Base-by-base conservation (phyloP, 2,329 filamentous ascomycete species). In the Colletotrichum liaoningense region DNA sequence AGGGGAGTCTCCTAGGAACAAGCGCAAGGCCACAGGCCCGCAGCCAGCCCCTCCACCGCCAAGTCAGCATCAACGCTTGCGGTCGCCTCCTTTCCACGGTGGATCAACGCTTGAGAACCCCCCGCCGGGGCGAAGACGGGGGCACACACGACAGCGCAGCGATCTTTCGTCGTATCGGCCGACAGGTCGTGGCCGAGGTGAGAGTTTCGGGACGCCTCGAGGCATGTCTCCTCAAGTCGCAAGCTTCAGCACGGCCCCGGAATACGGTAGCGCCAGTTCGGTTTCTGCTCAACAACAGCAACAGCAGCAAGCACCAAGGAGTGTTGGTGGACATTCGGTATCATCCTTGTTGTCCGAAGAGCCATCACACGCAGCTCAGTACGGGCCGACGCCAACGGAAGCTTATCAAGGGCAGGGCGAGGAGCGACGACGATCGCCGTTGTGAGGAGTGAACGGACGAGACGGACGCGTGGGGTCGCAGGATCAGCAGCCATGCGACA, bases 1-100 rank as follows among this genome's bases (percentile, higher is more conserved):
- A 89, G 87, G 91, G 79, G 93, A 93, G 81, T 94, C 93, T 74
- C 94, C 94, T 38, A 94, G 93, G 81, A 97, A 75, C 72, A 75
- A 97, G 86, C 92, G 95, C 79, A 97, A 97, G 84, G 92, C 93
- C 67, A 88, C 87, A 54, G 89, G 89, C 59, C 85, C 87, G 56
- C 88, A 88, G 73, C 84, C 84, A 75, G 79, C 86, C 62, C 84
- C 84, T 26, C 87, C 82, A 35, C 68, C 84, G 63, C 84, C 86
- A 69, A 83, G 83, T 54, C 82, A 87, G 71, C 81, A 49, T 49
- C 42, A 84, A 55, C 85, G 86, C 69, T 83, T 85, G 57, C 85
- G 85, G 59, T 89, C 88, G 30, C 88, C 91, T 56, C 87, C 90
- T 52, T 89, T 90, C 76, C 84, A 86, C 68, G 67, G 77, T 64